phyloP scores from a whole-genome alignment of 1,284 basidiomycete genomes.

The Cerioporus squamosus region DNA sequence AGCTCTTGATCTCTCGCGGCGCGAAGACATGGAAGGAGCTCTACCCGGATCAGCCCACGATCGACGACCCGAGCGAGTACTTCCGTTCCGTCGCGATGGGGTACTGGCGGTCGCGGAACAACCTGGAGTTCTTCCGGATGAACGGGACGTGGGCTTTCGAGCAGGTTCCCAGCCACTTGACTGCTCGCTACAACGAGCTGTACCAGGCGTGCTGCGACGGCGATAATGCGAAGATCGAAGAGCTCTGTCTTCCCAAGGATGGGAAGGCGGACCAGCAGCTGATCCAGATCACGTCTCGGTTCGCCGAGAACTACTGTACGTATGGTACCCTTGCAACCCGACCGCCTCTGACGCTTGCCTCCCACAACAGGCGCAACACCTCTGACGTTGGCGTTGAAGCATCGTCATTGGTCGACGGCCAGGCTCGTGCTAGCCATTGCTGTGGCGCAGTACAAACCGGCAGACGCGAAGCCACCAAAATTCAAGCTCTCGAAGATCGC shows the following conservation, averaged over 20 bases:
- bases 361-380: slow-evolving; percentile 45
- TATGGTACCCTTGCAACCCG: not conserved
- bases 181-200: slow-evolving; percentile 49
- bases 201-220: slow-evolving; percentile 57
- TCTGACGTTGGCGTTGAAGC: slow-evolving; percentile 49
- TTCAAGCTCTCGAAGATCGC: slow-evolving; percentile 39
- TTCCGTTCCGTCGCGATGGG: not conserved
- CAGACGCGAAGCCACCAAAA: slow-evolving; percentile 35
- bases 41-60: slow-evolving; percentile 33
- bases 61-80: not conserved
- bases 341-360: not conserved
- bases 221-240: slow-evolving; percentile 50
- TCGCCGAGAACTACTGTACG: slow-evolving; percentile 2
- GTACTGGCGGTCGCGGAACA: not conserved
- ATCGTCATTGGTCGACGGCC: slow-evolving; percentile 57
- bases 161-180: slow-evolving; percentile 27
- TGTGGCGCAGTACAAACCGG: slow-evolving; percentile 51
- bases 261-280: slow-evolving; percentile 30
- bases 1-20: slow-evolving; percentile 39
- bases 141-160: not conserved
- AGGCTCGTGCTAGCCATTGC: slow-evolving; percentile 57
- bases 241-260: slow-evolving; percentile 51
- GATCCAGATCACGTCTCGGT: slow-evolving; percentile 44
- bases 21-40: slow-evolving; percentile 51
- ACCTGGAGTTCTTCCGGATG: slow-evolving; percentile 3